Conservation (phyloP, 495 filamentous ascomycete genomes). For the Lasiosphaeria hispida region DNA sequence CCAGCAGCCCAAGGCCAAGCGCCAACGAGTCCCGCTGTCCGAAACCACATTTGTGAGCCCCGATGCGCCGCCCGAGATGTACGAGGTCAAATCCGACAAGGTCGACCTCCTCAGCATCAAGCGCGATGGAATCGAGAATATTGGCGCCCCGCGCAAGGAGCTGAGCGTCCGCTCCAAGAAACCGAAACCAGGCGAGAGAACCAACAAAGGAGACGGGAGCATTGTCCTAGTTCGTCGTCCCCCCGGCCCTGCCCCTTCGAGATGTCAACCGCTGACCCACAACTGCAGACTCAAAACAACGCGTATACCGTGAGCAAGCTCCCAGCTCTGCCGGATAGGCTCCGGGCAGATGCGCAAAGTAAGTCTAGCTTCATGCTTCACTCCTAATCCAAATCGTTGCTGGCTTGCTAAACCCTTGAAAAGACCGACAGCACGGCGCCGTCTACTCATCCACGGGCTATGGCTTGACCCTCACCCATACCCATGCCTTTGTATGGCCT, state of each 20-base stretch:
- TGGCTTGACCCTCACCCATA: slow-evolving; percentile 74
- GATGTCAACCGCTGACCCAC: slow-evolving; percentile 21
- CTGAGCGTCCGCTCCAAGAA: slow-evolving; percentile 64
- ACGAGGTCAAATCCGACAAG: slow-evolving; percentile 47
- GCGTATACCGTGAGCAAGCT: slow-evolving; percentile 84
- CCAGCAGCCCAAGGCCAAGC: slow-evolving; percentile 67
- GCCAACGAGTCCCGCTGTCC: slow-evolving; percentile 62
- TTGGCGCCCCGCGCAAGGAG: slow-evolving; percentile 39
- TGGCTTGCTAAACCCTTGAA: slow-evolving; percentile 22
- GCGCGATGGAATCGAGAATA: slow-evolving; percentile 45
- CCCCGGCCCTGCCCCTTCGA: background rate
- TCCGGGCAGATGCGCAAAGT: slow-evolving; percentile 63
- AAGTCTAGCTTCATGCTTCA: slow-evolving; percentile 27
- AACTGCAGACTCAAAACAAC: slow-evolving; percentile 72
- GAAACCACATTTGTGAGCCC: slow-evolving; percentile 51
- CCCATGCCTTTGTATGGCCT: slow-evolving; percentile 83
- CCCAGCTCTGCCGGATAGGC: slow-evolving; percentile 71
- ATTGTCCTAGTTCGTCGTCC: slow-evolving; percentile 58
- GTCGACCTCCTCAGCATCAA: slow-evolving; percentile 39
- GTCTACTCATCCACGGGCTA: slow-evolving; percentile 65
- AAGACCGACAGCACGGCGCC: slow-evolving; percentile 59
- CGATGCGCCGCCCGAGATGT: slow-evolving; percentile 45
- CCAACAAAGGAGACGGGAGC: slow-evolving; percentile 58
- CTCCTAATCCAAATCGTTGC: slow-evolving; percentile 10
- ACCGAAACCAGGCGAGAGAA: slow-evolving; percentile 53